Evolutionary conservation across 371 early-diverging fungal genomes (phyloP).

Genomic region (Mortierella sp.): DNA sequence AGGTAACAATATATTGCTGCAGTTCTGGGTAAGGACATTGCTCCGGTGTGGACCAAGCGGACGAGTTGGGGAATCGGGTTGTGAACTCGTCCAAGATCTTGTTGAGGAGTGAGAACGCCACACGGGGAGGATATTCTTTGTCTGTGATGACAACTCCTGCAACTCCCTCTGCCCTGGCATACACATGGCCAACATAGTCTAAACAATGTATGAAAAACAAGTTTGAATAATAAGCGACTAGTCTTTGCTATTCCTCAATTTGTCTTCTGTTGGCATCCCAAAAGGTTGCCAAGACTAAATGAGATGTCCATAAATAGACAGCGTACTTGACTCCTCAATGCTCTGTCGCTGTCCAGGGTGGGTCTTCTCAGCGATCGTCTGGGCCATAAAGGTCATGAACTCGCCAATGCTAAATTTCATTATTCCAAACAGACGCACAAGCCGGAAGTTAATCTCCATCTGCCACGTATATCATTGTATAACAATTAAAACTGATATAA

Average conservation of each 20-base stretch:
- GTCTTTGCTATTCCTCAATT: not conserved
- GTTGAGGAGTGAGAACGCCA: slow-evolving; percentile 88
- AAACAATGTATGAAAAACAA: slow-evolving; percentile 2
- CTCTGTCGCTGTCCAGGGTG: slow-evolving; percentile 84
- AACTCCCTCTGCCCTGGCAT: slow-evolving; percentile 79
- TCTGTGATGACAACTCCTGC: slow-evolving; percentile 87
- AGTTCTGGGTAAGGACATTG: slow-evolving; percentile 76
- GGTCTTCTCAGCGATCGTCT: slow-evolving; percentile 91
- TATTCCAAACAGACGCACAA: not conserved
- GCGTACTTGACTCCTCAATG: slow-evolving; percentile 86
- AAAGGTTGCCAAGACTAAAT: not conserved
- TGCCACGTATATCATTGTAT: not conserved
- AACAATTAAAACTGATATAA: slow-evolving; percentile 3
- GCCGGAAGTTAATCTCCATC: too few species aligned
- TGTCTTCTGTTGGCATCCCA: not conserved
- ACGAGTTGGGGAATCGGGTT: slow-evolving; percentile 67
- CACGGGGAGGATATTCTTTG: slow-evolving; percentile 92
- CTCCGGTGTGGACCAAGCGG: slow-evolving; percentile 63
- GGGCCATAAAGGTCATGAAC: slow-evolving; percentile 88
- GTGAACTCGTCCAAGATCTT: slow-evolving; percentile 92
- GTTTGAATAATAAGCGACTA: slow-evolving; percentile 8
- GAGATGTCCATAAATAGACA: not conserved
- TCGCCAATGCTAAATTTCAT: slow-evolving; percentile 79
- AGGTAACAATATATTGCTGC: slow-evolving; percentile 76
- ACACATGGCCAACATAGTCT: slow-evolving; percentile 90